Evolutionary conservation across 345 rosid genomes (phyloP), one percentile per base, ranked within the genome.

Genomic region (Mallotus nudiflorus): DNA sequence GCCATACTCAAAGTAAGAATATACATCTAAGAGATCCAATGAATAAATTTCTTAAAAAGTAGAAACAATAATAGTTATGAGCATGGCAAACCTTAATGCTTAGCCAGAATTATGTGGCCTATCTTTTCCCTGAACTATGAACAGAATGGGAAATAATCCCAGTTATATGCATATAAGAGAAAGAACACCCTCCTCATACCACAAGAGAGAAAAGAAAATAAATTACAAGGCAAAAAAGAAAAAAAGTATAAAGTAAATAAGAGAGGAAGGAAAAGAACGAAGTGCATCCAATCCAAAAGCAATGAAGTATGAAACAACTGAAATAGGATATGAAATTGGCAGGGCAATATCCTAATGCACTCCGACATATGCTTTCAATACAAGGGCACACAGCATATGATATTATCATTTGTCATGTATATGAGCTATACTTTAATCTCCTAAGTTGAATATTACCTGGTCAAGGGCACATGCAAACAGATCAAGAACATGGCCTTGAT

Each of bases 401-500:
- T 5, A 54, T n/a, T n/a, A n/a, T n/a, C n/a, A n/a, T n/a, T 18
- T 19, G 2, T 14, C 35, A 54, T 18, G 12, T 28, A 40, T 6
- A 24, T 24, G 22, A 55, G 33, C 15, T 45, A 37, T 9, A 37
- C 13, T 57, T 24, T n/a, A n/a, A 35, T 28, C 48, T 48, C 45
- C 8, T 16, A 40, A 54, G 61, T 22, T 33, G 59, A 66, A 35
- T 14, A 65, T 63, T 74, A 86, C 97, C 96, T 92, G 99, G 84
- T 92, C 99, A 67, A 87, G 90, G 27, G 99, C 88, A 79, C 99
- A 83, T 9, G 99, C 99, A 70, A 90, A 95, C 70, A 95, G 86
- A 86, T 95, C 97, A 22, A 95, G 97, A 62, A 95, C 89, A 67
- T 95, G 99, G 20, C 99, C 99, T 78, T 95, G 99, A 78, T 95